Base-by-base conservation (phyloP, 768 basidiomycete genomes). In the Tephrocybe sp. region DNA sequence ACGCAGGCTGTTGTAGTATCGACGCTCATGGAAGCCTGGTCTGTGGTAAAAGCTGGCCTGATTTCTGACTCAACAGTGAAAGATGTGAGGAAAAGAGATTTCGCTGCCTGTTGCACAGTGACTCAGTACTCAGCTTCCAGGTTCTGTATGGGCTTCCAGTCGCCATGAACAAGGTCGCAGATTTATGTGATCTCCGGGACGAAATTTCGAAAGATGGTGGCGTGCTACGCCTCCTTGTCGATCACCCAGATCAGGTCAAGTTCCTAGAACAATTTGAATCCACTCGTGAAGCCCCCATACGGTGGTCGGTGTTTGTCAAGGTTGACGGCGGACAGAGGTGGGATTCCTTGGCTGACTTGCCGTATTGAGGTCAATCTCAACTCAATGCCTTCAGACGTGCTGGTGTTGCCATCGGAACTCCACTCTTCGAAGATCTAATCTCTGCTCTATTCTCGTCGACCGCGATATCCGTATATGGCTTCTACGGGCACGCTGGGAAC, bases 11-110 rank as follows among this genome's bases (percentile, higher is more conserved):
- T 93, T 28, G 77, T 89, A 24, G 86, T 88, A 7, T 93, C 89
- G n/a, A 93, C 90, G 2, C 58, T 93, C 56, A 81, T 85, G 76
- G 93, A 94, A 66, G 86, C 87, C 4, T 89, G 88, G 84, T 74
- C 83, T 52, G 76, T 93, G 6, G 75, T 88, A 17, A 74, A 74
- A 42, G 77, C 75, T 4, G 89, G 88, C 11, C 66, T 92, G 41
- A 79, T 90, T 18, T 73, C 79, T 9, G 88, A 92, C 53, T 83
- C 82, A 2, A 80, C 77, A 2, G 85, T 93, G 20, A 85, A 86
- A 64, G 90, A 93, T 72, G 93, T 90, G 51, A 64, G 85, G 70
- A 20, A 30, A 36, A 20, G 50, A n/a, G 23, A 24, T 6, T 8
- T 18, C 38, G 44, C 39, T 12, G 23, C 17, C 30, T 28, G 18